phyloP scores from a whole-genome alignment of 2,329 filamentous ascomycete genomes.

The Boeremia lycopersici region DNA sequence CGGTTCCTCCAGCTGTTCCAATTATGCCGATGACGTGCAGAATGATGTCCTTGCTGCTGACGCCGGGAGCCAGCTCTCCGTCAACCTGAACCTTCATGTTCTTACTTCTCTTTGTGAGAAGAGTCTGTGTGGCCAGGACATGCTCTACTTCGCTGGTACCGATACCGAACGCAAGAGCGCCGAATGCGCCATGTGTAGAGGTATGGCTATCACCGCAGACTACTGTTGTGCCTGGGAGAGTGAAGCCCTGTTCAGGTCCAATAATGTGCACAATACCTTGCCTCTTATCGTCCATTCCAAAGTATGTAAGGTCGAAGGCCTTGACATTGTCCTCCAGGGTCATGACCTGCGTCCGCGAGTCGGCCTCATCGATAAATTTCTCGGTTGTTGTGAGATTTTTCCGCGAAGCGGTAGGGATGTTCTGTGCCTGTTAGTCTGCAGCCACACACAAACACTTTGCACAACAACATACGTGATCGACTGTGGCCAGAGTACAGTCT shows the following conservation, averaged over 20 bases:
- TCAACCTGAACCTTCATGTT: slow-evolving; percentile 99
- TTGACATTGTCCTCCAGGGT: slow-evolving; percentile 98
- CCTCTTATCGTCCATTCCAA: slow-evolving; percentile 92
- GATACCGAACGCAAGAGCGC: slow-evolving; percentile 92
- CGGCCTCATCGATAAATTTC: slow-evolving; percentile 92
- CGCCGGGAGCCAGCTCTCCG: slow-evolving; percentile 84
- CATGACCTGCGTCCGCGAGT: slow-evolving; percentile 90
- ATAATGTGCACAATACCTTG: slow-evolving; percentile 99
- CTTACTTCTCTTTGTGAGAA: slow-evolving; percentile 94
- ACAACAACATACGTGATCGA: slow-evolving; percentile 80
- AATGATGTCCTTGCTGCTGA: slow-evolving; percentile 95
- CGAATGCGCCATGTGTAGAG: slow-evolving; percentile 96
- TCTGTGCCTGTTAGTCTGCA: slow-evolving; percentile 60
- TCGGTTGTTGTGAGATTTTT: slow-evolving; percentile 94
- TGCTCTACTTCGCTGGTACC: slow-evolving; percentile 99
- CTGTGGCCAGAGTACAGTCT: slow-evolving; percentile 95
- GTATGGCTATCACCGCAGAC: slow-evolving; percentile 99
- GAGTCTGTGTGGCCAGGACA: slow-evolving; percentile 92
- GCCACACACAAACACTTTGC: slow-evolving; percentile 1
- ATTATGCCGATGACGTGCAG: slow-evolving; percentile 92
- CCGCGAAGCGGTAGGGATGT: slow-evolving; percentile 88
- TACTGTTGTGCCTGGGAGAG: slow-evolving; percentile 92
- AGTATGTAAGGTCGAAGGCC: slow-evolving; percentile 95
- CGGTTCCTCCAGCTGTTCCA: slow-evolving; percentile 92
- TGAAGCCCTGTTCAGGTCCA: slow-evolving; percentile 98